These are phyloP conservation scores for Phytophthora lateralis DNA, from an alignment of 352 stramenopile genomes.

Conservation along the genomic window DNA sequence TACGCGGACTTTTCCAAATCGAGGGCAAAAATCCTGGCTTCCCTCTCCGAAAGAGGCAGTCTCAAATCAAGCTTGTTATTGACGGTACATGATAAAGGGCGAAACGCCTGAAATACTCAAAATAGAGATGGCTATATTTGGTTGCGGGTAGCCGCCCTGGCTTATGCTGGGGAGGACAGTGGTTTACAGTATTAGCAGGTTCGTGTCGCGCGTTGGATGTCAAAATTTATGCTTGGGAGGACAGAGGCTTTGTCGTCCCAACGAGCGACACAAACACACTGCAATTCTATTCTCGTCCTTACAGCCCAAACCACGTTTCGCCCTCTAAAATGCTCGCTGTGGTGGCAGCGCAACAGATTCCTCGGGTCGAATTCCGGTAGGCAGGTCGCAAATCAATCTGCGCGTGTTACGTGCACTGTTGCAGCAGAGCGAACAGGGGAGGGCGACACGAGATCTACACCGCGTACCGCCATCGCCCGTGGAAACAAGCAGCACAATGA, in stretches of 20 bases:
- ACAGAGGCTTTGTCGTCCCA: conserved; percentile 10
- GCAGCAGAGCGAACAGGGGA: no score
- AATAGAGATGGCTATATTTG: neutral
- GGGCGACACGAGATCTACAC: neutral
- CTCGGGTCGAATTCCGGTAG: no score
- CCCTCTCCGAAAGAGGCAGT: conserved; percentile 40
- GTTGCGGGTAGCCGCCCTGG: no score
- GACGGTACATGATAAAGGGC: neutral
- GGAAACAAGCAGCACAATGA: no score
- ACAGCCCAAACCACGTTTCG: neutral
- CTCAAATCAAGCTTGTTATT: neutral
- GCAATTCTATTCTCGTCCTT: neutral
- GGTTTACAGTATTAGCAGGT: no score
- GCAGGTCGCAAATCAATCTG: no score
- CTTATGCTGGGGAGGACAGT: no score
- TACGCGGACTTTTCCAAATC: conserved; percentile 18
- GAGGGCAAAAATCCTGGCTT: conserved; percentile 23
- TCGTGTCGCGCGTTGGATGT: no score
- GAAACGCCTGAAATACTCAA: neutral
- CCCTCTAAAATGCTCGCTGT: neutral
- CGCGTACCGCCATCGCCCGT: no score
- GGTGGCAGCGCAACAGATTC: no score
- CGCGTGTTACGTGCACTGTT: no score
- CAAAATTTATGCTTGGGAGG: no score
- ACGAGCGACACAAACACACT: neutral